Conservation (phyloP, 768 basidiomycete genomes). For the Pulveroboletus ravenelii region DNA sequence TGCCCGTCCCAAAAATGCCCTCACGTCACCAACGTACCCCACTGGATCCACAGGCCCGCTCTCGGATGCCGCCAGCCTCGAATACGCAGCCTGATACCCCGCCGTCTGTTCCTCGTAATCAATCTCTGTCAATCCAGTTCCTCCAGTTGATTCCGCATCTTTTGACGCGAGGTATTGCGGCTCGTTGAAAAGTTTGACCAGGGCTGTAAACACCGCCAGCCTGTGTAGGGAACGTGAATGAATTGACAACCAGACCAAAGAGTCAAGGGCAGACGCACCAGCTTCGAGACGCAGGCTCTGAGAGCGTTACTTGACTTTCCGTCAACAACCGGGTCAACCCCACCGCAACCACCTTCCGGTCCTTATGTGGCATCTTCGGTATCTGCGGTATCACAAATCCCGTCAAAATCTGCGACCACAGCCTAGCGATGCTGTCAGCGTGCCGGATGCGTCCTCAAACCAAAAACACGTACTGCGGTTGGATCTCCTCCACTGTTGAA, state of each 20-base stretch:
- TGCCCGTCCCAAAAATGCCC: slow-evolving; percentile 47
- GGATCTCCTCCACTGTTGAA: slow-evolving; percentile 74
- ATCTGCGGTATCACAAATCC: slow-evolving; percentile 79
- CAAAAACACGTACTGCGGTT: slow-evolving; percentile 55
- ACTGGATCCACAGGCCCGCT: slow-evolving; percentile 54
- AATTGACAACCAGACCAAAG: not conserved
- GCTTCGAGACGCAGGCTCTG: slow-evolving; percentile 52
- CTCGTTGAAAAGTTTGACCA: slow-evolving; percentile 74
- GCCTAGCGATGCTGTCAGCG: slow-evolving; percentile 30
- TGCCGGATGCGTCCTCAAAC: not conserved
- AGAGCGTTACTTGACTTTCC: slow-evolving; percentile 64
- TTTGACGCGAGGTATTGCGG: slow-evolving; percentile 57
- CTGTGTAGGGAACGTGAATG: slow-evolving; percentile 33
- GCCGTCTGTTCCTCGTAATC: slow-evolving; percentile 88
- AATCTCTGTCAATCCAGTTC: slow-evolving; percentile 55
- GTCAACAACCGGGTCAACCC: slow-evolving; percentile 79
- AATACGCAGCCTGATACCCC: slow-evolving; percentile 94
- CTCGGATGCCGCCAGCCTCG: slow-evolving; percentile 82
- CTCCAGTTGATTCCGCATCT: not conserved
- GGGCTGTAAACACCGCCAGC: slow-evolving; percentile 62
- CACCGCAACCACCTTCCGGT: slow-evolving; percentile 79
- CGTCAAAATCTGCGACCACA: slow-evolving; percentile 76
- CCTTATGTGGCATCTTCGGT: slow-evolving; percentile 74
- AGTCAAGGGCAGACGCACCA: slow-evolving; percentile 46
- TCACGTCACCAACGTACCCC: slow-evolving; percentile 53